A percentile compares a stretch with the other conserved stretches of the same genome.
Evolutionary conservation across 768 basidiomycete species (phyloP).

Genomic region (Lactarius evosmus): DNA sequence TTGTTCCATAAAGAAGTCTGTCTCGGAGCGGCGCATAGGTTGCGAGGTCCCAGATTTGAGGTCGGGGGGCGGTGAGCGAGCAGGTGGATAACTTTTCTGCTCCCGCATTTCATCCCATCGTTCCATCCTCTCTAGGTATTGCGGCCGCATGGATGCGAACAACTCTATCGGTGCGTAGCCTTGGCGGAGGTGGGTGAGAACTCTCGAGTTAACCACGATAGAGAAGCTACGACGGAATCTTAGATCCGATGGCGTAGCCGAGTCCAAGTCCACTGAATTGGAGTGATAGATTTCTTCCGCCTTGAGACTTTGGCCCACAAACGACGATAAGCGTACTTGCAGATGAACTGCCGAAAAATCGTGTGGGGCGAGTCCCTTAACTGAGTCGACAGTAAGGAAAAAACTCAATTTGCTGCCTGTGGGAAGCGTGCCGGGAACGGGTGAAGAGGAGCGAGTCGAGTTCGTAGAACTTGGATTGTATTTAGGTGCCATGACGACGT

Average conservation of each 20-base stretch:
- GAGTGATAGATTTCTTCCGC: conserved; percentile 86
- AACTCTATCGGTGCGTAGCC: conserved; percentile 88
- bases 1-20: conserved; percentile 84
- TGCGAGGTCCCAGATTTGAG: conserved; percentile 46
- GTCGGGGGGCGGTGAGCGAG: conserved; percentile 32
- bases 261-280: conserved; percentile 66
- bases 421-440: conserved; percentile 61
- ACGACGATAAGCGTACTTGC: conserved; percentile 84
- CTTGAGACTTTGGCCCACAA: conserved; percentile 65
- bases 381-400: conserved; percentile 78
- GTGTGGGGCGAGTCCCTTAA: conserved; percentile 86
- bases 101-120: conserved; percentile 94
- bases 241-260: conserved; percentile 68
- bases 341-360: conserved; percentile 86
- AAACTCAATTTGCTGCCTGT: conserved; percentile 81
- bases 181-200: conserved; percentile 65
- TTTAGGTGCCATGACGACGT: conserved; percentile 58
- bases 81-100: conserved; percentile 47
- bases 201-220: conserved; percentile 69
- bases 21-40: conserved; percentile 91
- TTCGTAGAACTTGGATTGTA: conserved; percentile 57
- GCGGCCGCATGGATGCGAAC: conserved; percentile 77
- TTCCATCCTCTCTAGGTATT: conserved; percentile 85
- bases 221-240: conserved; percentile 83
- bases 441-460: conserved; percentile 74